Conservation (phyloP, 495 filamentous ascomycete species). For the Neurospora sp. region DNA sequence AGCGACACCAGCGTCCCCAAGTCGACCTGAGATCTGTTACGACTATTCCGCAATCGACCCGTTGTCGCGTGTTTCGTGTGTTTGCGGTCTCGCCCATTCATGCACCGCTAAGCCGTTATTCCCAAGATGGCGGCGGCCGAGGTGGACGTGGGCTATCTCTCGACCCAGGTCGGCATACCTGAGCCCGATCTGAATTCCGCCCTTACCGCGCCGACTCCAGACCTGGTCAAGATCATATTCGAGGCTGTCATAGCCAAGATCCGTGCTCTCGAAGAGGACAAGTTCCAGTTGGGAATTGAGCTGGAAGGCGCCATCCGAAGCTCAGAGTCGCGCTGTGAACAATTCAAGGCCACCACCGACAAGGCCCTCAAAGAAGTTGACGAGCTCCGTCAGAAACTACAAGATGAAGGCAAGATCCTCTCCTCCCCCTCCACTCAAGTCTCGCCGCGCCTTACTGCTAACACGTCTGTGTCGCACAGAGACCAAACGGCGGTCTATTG, state of each 20-base stretch:
- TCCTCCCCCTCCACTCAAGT: background rate
- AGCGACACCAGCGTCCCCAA: background rate
- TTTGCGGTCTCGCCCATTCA: conserved; percentile 1
- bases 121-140: conserved; percentile 63
- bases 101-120: conserved; percentile 12
- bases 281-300: conserved; percentile 81
- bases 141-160: conserved; percentile 66
- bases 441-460: background rate
- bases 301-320: conserved; percentile 76
- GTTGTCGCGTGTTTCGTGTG: background rate
- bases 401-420: conserved; percentile 59
- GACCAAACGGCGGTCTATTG: conserved; percentile 39
- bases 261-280: conserved; percentile 75
- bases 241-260: conserved; percentile 60
- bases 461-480: conserved; percentile 18
- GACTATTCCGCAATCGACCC: background rate
- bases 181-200: conserved; percentile 55
- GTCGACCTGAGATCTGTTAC: background rate
- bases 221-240: conserved; percentile 63
- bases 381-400: conserved; percentile 66
- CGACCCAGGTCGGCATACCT: conserved; percentile 63
- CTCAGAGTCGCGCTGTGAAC: conserved; percentile 69
- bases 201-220: conserved; percentile 62
- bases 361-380: conserved; percentile 73
- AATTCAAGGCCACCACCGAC: conserved; percentile 68